Evolutionary conservation across 2,329 filamentous ascomycete species (phyloP).

Genomic region (Sarocladium strictum): DNA sequence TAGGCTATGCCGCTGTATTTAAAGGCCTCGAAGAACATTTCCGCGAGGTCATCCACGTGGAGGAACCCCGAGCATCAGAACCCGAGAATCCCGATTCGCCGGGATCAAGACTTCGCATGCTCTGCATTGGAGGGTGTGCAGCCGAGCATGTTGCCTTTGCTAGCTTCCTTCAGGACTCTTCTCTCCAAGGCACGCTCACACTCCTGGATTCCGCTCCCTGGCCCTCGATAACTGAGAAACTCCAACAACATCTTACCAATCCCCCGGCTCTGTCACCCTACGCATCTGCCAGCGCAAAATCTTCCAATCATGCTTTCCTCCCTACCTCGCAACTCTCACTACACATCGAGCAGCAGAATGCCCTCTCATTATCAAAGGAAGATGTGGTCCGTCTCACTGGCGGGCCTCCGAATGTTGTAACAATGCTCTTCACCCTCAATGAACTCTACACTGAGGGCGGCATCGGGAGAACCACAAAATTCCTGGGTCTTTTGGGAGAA

Average conservation of each 20-base stretch:
- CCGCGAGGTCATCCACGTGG: background rate
- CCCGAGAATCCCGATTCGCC: background rate
- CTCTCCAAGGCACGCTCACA: conserved; percentile 36
- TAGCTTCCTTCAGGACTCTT: conserved; percentile 27
- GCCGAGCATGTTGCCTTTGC: conserved; percentile 56
- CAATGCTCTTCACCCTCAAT: conserved; percentile 90
- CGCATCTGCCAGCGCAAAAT: conserved; percentile 40
- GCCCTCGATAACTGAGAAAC: conserved; percentile 52
- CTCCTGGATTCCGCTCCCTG: conserved; percentile 84
- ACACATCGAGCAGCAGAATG: conserved; percentile 42
- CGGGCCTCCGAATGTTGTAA: conserved; percentile 52
- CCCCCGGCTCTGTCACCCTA: conserved; percentile 46
- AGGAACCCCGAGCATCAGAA: conserved; percentile 8
- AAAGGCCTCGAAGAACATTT: conserved; percentile 22
- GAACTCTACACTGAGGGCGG: conserved; percentile 82
- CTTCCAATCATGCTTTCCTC: conserved; percentile 40
- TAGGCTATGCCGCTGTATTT: conserved; percentile 68
- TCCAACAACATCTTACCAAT: conserved; percentile 51
- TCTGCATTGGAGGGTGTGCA: conserved; percentile 51
- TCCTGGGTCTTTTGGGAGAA: conserved; percentile 65
- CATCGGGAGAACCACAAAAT: conserved; percentile 64
- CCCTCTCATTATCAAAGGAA: conserved; percentile 33
- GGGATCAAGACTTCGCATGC: conserved; percentile 27
- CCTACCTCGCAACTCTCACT: conserved; percentile 28
- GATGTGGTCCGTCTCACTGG: conserved; percentile 28